Evolutionary conservation across 179 eudicot genomes (phyloP), one percentile per base, ranked within the genome.

Genomic region (Vitellaria paradoxa): DNA sequence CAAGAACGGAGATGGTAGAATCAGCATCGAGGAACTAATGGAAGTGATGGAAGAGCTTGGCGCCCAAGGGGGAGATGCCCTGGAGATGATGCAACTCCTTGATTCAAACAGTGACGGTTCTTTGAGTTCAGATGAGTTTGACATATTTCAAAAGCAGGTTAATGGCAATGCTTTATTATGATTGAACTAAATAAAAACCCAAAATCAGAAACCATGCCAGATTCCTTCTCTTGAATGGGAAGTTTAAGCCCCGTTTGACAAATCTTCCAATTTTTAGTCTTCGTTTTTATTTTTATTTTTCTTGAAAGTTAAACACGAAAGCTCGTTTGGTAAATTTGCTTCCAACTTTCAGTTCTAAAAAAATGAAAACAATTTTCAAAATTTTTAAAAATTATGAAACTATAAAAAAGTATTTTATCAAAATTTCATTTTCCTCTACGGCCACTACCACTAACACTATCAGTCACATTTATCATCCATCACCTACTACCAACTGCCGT

Each of bases 11-110:
- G 98, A 95, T 87, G 99, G 99, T 79, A 90, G 88, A 85, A 95
- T 95, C 77, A 95, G 98, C 88, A 87, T 95, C 20, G 99, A 93
- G 86, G 99, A 95, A 84, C 89, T 95, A 72, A 93, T 81, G 87
- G 99, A 95, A 82, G 97, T 95, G 57, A 93, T 95, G 95, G 97
- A 90, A 83, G 99, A 95, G 87, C 92, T 93, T 68, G 99, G 99
- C 80, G 99, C 97, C 77, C 87, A 86, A 79, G 90, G 89, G 49
- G 97, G 91, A 56, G 99, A 95, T 87, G 99, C 99, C 69, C 85
- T 83, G 81, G 98, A 96, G 83, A 89, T 96, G 97, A 96, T 96
- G 99, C 95, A 85, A 78, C 86, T 93, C 77, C 93, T 96, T 79
- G 99, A 96, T 87, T 78, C 98, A 74, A 96, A 96, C 71, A 90